Conservation (phyloP, 1,284 basidiomycete species). For the Austroboletus novae-zelandiae region DNA sequence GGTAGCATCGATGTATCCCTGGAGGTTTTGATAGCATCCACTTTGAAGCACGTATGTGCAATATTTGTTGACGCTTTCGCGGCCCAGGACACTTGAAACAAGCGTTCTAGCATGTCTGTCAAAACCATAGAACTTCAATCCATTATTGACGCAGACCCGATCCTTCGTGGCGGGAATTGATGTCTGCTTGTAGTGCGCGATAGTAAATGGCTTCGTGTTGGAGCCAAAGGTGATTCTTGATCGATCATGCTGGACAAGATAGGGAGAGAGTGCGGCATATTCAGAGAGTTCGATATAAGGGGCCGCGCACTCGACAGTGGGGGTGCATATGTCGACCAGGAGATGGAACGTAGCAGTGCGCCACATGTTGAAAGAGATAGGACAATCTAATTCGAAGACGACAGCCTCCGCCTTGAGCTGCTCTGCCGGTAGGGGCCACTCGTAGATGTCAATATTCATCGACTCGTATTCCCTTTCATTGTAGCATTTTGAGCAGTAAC, state of each 20-base stretch:
- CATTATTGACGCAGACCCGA: conserved; percentile 37
- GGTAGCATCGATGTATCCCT: conserved; percentile 37
- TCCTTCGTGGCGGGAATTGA: conserved; percentile 26
- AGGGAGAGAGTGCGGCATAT: conserved; percentile 15
- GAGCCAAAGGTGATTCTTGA: conserved; percentile 39
- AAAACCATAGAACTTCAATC: conserved; percentile 26
- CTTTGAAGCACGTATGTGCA: conserved; percentile 35
- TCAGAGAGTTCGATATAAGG: conserved; percentile 6
- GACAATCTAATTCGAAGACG: conserved; percentile 47
- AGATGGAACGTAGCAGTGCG: conserved; percentile 41
- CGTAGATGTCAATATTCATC: conserved; percentile 36
- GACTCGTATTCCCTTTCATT: conserved; percentile 5
- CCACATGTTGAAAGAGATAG: conserved; percentile 43
- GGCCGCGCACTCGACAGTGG: neutral
- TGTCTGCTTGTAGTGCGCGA: conserved; percentile 35
- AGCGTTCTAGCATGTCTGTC: conserved; percentile 14
- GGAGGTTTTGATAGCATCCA: conserved; percentile 37
- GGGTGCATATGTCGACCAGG: conserved; percentile 33
- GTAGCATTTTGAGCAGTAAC: neutral
- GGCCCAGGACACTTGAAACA: conserved; percentile 8
- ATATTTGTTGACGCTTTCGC: conserved; percentile 12
- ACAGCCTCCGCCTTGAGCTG: conserved; percentile 24
- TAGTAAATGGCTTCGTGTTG: conserved; percentile 33
- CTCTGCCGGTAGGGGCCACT: conserved; percentile 45
- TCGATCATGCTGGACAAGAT: conserved; percentile 2